Evolutionary conservation across 2,329 filamentous ascomycete genomes (phyloP).

Genomic region (Xylariomycetidae sp.): DNA sequence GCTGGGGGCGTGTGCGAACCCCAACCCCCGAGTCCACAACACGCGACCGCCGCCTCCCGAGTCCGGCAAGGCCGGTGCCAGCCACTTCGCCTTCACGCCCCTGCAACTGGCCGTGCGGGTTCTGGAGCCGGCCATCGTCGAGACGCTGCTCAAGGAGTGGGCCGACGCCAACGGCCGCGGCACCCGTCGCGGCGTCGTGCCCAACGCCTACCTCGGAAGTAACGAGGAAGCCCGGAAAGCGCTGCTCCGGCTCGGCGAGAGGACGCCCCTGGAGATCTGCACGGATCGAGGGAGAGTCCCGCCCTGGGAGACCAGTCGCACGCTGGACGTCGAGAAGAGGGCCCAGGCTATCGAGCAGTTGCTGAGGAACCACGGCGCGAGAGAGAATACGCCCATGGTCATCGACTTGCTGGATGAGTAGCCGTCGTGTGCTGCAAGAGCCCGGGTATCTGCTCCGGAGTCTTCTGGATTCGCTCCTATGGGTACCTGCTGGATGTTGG

Average conservation of each 20-base stretch:
- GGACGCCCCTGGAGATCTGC: constrained; percentile 6
- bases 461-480: too few relatives aligned
- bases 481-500: too few relatives aligned
- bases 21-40: neutral
- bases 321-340: too few relatives aligned
- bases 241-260: constrained; percentile 2
- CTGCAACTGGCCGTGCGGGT: constrained; percentile 8
- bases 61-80: too few relatives aligned
- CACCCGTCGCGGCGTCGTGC: constrained; percentile 1
- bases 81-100: constrained; percentile 7
- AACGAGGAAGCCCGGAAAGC: neutral
- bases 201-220: constrained; percentile 1
- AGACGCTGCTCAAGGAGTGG: constrained; percentile 8
- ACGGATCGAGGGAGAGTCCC: neutral
- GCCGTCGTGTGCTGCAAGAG: too few relatives aligned
- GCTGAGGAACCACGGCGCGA: too few relatives aligned
- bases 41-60: neutral
- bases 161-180: constrained; percentile 5
- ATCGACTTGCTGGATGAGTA: too few relatives aligned
- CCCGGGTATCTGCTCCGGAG: too few relatives aligned
- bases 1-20: constrained; percentile 7
- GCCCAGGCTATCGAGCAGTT: too few relatives aligned
- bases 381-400: too few relatives aligned
- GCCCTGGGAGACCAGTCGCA: too few relatives aligned
- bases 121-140: constrained; percentile 7